Evolutionary conservation across 83 land plant genomes (phyloP).

Genomic region (Picea abies): DNA sequence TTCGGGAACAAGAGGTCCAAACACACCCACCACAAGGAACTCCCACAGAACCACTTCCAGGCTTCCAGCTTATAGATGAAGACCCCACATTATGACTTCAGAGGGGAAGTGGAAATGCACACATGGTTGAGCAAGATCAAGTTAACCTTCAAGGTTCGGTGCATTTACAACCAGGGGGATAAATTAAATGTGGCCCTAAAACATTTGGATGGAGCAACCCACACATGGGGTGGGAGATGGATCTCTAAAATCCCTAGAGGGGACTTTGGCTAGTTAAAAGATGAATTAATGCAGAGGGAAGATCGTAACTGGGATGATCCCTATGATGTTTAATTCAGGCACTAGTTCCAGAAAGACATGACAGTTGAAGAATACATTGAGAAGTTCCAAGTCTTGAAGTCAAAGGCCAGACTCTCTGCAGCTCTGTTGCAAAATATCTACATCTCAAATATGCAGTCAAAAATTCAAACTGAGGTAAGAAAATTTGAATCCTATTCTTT

Average conservation of each 20-base stretch:
- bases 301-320: neutral
- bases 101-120: neutral
- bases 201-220: neutral
- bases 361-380: neutral
- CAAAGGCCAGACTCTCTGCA: too few relatives aligned
- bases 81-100: neutral
- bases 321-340: neutral
- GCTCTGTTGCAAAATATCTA: neutral
- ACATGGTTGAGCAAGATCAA: neutral
- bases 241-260: neutral
- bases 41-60: neutral
- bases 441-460: neutral
- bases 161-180: neutral
- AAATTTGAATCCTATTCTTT: neutral
- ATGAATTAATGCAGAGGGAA: neutral
- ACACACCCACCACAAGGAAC: neutral
- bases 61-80: neutral
- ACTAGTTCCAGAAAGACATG: neutral
- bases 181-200: neutral
- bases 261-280: neutral
- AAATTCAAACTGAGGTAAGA: neutral
- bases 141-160: neutral
- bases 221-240: neutral
- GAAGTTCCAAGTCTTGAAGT: neutral
- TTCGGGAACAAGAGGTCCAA: neutral